phyloP scores from a whole-genome alignment of 108 stramenopile species.

The Mediolabrus comicus region DNA sequence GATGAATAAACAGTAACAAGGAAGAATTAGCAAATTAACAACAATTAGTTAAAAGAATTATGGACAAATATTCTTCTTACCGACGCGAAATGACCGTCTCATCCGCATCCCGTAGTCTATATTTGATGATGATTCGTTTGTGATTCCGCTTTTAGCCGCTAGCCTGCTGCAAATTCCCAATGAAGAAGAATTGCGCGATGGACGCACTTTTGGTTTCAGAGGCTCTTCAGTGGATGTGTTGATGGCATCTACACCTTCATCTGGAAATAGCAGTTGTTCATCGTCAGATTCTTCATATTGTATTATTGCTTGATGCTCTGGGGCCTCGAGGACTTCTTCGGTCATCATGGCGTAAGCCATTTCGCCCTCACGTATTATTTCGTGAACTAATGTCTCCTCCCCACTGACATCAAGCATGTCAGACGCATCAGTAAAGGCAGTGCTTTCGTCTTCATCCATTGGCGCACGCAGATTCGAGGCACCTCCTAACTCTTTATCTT shows the following conservation, averaged over 20 bases:
- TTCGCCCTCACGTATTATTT: conserved; percentile 29
- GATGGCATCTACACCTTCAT: conserved; percentile 29
- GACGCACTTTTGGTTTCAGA: not conserved
- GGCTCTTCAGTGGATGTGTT: not conserved
- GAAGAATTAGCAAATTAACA: not conserved
- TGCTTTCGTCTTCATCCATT: conserved; percentile 46
- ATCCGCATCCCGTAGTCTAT: conserved; percentile 74
- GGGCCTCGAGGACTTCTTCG: conserved; percentile 11
- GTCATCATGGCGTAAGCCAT: conserved; percentile 50
- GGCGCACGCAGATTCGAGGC: conserved; percentile 39
- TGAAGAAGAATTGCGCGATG: not conserved
- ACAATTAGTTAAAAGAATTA: not conserved
- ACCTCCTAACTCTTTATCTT: conserved; percentile 51
- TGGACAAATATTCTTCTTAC: conserved; percentile 18
- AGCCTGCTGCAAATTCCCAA: conserved; percentile 32
- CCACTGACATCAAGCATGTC: conserved; percentile 15
- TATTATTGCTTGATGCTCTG: conserved; percentile 26
- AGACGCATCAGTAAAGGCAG: conserved; percentile 21
- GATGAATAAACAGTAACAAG: not conserved
- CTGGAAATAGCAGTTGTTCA: conserved; percentile 26
- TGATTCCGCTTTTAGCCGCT: conserved; percentile 29
- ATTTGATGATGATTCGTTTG: conserved; percentile 36
- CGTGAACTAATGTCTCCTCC: conserved; percentile 24
- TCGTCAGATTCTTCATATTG: conserved; percentile 11
- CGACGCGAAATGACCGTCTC: conserved; percentile 80